Conservation (phyloP, 495 filamentous ascomycete genomes). For the Annulohypoxylon nitens region DNA sequence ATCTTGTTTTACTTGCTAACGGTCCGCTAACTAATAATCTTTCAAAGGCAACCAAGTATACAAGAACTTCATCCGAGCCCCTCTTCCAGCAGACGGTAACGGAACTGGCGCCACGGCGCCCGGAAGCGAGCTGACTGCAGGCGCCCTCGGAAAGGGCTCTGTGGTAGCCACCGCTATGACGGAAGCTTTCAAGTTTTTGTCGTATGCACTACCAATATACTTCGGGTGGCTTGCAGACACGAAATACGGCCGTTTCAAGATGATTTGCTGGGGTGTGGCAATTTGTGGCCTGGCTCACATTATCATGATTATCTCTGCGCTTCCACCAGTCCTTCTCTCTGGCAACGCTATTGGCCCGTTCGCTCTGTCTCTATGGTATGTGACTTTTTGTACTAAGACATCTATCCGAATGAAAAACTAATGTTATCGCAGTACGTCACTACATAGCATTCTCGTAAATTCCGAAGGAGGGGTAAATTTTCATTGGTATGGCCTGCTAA, state of each 20-base stretch:
- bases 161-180: constrained; percentile 68
- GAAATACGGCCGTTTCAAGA: constrained; percentile 69
- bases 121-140: constrained; percentile 67
- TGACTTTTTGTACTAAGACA: constrained; percentile 3
- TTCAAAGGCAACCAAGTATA: constrained; percentile 62
- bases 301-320: constrained; percentile 71
- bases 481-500: constrained; percentile 55
- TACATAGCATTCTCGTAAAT: too few species aligned
- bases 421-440: constrained; percentile 36
- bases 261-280: constrained; percentile 69
- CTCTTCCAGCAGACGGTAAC: constrained; percentile 67
- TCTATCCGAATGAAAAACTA: constrained; percentile 15
- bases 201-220: constrained; percentile 69
- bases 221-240: constrained; percentile 72
- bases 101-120: constrained; percentile 67
- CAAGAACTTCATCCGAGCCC: constrained; percentile 70
- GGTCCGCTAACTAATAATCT: neutral
- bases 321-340: constrained; percentile 67
- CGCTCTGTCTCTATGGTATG: constrained; percentile 62
- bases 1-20: neutral
- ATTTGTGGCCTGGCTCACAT: constrained; percentile 73
- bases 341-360: constrained; percentile 70
- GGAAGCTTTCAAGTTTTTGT: constrained; percentile 68
- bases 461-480: too few species aligned
- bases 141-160: constrained; percentile 70